Percentiles rank a stretch among this genome's conserved stretches.
Conservation (phyloP, 129 eudicot species). For the Flaveria ramosissima region DNA sequence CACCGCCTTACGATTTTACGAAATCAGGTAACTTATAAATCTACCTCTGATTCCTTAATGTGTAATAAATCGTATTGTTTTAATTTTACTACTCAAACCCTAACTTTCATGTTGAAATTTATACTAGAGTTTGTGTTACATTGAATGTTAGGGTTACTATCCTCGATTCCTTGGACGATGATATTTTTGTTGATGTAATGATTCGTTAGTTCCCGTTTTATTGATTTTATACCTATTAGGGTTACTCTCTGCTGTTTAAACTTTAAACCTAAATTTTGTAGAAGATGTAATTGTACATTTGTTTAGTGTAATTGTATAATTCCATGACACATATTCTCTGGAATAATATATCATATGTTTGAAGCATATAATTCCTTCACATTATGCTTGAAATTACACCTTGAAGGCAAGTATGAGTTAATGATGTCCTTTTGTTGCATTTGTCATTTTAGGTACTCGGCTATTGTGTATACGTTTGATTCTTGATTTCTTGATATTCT, state of each 20-base stretch:
- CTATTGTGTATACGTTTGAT: too few species aligned
- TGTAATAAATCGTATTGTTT: neutral
- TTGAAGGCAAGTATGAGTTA: neutral
- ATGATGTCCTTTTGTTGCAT: neutral
- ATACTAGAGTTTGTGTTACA: neutral
- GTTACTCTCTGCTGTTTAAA: neutral
- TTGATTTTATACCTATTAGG: neutral
- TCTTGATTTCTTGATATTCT: neutral
- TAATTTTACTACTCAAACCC: neutral
- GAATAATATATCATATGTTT: too few species aligned
- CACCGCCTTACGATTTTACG: neutral
- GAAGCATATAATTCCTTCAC: too few species aligned
- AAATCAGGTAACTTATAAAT: neutral
- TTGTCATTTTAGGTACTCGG: too few species aligned
- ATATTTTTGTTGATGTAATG: neutral
- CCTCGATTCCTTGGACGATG: neutral
- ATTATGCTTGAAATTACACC: too few species aligned
- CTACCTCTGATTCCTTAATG: neutral
- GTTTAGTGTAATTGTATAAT: too few species aligned
- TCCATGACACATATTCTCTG: too few species aligned
- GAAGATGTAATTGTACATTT: neutral
- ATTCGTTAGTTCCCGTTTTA: neutral
- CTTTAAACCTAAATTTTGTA: neutral
- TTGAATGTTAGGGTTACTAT: neutral
- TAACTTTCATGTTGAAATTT: slow-evolving; percentile 1